A percentile compares a stretch with the other conserved stretches of the same genome.
Evolutionary conservation across 2,329 filamentous ascomycete genomes (phyloP).

Genomic region (Alternaria sp.): DNA sequence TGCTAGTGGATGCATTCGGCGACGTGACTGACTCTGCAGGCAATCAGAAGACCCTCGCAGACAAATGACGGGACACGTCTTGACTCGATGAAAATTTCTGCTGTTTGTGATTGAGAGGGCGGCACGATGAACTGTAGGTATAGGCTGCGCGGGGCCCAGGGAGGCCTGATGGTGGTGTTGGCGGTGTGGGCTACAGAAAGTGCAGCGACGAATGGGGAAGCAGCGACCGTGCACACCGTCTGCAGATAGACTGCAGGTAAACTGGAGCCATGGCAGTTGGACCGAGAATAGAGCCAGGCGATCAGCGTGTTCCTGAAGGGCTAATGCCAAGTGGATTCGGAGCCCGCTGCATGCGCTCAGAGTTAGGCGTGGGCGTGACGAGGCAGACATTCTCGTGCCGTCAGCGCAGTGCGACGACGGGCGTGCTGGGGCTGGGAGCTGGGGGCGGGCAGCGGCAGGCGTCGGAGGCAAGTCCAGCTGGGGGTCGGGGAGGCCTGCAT

Average conservation of each 20-base stretch:
- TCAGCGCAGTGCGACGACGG: background rate
- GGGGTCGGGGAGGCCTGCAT: background rate
- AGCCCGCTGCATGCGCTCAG: background rate
- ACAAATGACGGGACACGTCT: background rate
- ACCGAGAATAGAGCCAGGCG: slow-evolving; percentile 12
- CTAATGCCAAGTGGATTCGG: slow-evolving; percentile 1
- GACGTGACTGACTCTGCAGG: slow-evolving; percentile 3
- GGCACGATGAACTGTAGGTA: background rate
- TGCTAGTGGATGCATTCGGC: slow-evolving; percentile 7
- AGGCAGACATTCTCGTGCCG: background rate
- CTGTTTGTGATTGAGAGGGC: slow-evolving; percentile 1
- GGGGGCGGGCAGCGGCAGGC: background rate
- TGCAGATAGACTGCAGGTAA: background rate
- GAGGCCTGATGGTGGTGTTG: background rate
- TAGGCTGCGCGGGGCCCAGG: background rate
- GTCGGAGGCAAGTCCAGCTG: background rate
- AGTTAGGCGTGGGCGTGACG: slow-evolving; percentile 1
- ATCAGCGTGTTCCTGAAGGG: slow-evolving; percentile 8
- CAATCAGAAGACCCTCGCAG: background rate
- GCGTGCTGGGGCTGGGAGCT: background rate
- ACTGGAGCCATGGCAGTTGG: background rate
- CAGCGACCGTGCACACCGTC: background rate
- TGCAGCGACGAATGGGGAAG: background rate
- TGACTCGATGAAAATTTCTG: slow-evolving; percentile 13
- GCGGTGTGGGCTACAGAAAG: slow-evolving; percentile 11